Conservation (phyloP, 495 filamentous ascomycete genomes). For the Hypomontagnella submonticulosa region DNA sequence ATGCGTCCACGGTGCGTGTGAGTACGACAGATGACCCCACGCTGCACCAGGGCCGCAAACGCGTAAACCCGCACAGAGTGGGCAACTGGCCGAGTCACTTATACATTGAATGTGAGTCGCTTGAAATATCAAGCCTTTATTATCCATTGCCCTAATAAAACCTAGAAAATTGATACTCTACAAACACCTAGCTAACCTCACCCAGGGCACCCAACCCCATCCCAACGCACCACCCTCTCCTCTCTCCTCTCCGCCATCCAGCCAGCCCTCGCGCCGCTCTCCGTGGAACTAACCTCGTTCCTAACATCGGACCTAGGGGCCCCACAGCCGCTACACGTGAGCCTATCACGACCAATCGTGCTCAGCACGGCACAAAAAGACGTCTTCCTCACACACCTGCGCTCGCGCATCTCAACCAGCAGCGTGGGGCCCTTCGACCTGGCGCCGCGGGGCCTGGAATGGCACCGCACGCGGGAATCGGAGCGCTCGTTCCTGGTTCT, state of each 20-base stretch:
- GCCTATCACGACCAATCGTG: slow-evolving; percentile 79
- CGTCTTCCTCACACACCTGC: slow-evolving; percentile 65
- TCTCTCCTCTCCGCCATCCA: slow-evolving; percentile 60
- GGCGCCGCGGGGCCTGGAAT: slow-evolving; percentile 47
- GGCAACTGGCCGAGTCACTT: slow-evolving; percentile 94
- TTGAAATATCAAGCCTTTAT: no score
- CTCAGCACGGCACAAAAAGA: slow-evolving; percentile 74
- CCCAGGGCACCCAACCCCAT: slow-evolving; percentile 75
- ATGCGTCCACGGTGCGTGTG: slow-evolving; percentile 79
- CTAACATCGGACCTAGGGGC: slow-evolving; percentile 79
- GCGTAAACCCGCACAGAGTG: slow-evolving; percentile 82
- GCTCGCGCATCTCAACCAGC: slow-evolving; percentile 38
- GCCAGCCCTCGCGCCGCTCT: slow-evolving; percentile 22
- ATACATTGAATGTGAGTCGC: slow-evolving; percentile 86
- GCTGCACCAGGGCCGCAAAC: slow-evolving; percentile 84
- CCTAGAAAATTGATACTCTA: neutral
- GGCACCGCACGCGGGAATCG: slow-evolving; percentile 65
- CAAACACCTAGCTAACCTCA: slow-evolving; percentile 15
- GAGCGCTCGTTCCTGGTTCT: slow-evolving; percentile 91
- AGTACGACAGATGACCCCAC: slow-evolving; percentile 82
- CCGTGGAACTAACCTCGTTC: slow-evolving; percentile 64
- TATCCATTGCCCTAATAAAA: neutral
- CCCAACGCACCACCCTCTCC: slow-evolving; percentile 65
- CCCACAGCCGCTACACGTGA: slow-evolving; percentile 88
- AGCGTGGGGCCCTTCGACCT: slow-evolving; percentile 53